A percentile compares a stretch with the other conserved stretches of the same genome.
Conservation (phyloP, 2,329 filamentous ascomycete species). For the Aspergillus pseudoviridinutans region DNA sequence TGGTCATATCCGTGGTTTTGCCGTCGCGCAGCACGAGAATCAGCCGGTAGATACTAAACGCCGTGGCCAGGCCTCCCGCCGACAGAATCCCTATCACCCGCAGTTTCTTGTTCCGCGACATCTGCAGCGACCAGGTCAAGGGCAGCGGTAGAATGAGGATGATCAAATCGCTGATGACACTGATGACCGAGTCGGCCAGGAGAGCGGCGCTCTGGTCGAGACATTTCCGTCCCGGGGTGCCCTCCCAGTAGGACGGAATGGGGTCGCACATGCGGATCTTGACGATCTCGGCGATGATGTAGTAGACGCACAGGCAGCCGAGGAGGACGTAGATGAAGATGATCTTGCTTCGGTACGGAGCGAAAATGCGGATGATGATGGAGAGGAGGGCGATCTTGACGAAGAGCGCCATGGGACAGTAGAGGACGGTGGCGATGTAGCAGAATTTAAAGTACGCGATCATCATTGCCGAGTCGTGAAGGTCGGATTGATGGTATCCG, state of each 20-base stretch:
- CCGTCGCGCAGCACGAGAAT: constrained; percentile 32
- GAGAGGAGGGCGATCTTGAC: constrained; percentile 36
- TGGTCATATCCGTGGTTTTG: constrained; percentile 26
- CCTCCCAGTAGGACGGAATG: constrained; percentile 34
- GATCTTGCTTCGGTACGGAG: constrained; percentile 30
- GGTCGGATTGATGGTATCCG: constrained; percentile 28
- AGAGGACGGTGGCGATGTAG: constrained; percentile 37
- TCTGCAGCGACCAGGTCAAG: constrained; percentile 38
- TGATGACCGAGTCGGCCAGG: constrained; percentile 38
- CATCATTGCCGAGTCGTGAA: constrained; percentile 16
- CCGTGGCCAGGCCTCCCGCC: constrained; percentile 37
- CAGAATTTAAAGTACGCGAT: constrained; percentile 29
- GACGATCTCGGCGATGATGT: constrained; percentile 31
- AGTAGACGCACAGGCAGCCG: constrained; percentile 32
- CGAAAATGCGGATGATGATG: constrained; percentile 38
- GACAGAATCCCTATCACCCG: constrained; percentile 36
- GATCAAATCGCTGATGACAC: constrained; percentile 34
- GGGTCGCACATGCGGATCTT: constrained; percentile 39
- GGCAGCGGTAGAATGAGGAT: constrained; percentile 36
- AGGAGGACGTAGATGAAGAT: constrained; percentile 35
- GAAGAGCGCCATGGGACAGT: constrained; percentile 39
- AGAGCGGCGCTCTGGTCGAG: constrained; percentile 36
- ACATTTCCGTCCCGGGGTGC: constrained; percentile 21
- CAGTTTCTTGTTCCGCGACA: constrained; percentile 33
- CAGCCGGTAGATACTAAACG: constrained; percentile 37